Evolutionary conservation across 2,329 filamentous ascomycete genomes (phyloP).

Genomic region (Exophiala aquamarina): DNA sequence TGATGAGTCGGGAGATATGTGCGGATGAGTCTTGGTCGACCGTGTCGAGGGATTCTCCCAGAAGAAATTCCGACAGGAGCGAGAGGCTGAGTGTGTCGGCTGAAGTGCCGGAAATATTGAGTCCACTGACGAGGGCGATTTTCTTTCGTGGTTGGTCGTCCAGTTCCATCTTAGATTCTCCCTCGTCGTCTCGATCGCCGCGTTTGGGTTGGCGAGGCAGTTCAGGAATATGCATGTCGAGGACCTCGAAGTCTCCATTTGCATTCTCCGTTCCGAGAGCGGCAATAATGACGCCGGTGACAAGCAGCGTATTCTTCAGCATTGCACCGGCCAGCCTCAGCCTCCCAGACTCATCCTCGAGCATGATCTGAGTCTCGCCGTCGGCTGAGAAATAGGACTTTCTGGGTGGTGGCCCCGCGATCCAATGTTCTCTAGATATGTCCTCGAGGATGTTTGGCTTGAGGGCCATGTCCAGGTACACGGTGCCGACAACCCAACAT

Average conservation of each 20-base stretch:
- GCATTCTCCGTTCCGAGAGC: constrained; percentile 91
- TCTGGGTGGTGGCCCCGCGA: constrained; percentile 74
- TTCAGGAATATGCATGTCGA: constrained; percentile 87
- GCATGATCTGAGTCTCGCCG: constrained; percentile 69
- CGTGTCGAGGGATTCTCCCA: constrained; percentile 73
- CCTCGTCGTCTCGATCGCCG: constrained; percentile 66
- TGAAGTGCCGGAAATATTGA: constrained; percentile 75
- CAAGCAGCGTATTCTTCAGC: constrained; percentile 69
- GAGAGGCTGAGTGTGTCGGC: constrained; percentile 74
- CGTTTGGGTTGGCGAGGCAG: constrained; percentile 77
- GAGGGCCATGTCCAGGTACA: constrained; percentile 95
- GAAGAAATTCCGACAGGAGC: constrained; percentile 80
- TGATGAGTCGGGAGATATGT: constrained; percentile 78
- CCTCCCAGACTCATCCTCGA: constrained; percentile 94
- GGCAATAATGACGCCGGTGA: constrained; percentile 92
- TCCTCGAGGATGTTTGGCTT: constrained; percentile 97
- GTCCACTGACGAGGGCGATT: constrained; percentile 84
- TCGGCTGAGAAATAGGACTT: constrained; percentile 72
- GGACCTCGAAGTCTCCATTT: constrained; percentile 87
- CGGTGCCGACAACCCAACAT: constrained; percentile 91
- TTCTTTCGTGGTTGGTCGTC: constrained; percentile 53
- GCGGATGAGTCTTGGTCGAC: constrained; percentile 60
- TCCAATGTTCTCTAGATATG: constrained; percentile 93
- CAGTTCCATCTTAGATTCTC: constrained; percentile 34
- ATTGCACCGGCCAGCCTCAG: constrained; percentile 73